Evolutionary conservation across 306 rosid species (phyloP).

Genomic region (Glycine tomentella): DNA sequence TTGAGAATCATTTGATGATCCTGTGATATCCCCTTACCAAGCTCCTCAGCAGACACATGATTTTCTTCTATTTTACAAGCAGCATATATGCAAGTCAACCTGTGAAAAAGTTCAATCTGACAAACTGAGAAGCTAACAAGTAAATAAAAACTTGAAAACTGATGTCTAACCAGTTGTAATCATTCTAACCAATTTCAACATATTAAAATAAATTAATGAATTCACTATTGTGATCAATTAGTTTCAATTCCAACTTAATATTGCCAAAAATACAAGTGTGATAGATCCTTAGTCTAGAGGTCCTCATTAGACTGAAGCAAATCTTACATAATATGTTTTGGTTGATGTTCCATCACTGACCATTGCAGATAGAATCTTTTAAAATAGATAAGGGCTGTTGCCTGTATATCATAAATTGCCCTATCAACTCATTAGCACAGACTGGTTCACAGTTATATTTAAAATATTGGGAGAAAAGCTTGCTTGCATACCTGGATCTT

Average conservation of each 20-base stretch:
- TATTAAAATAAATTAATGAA: constrained; percentile 30
- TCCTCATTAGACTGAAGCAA: constrained; percentile 30
- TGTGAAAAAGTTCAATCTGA: constrained; percentile 48
- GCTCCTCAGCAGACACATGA: constrained; percentile 99
- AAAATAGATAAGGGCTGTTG: constrained; percentile 91
- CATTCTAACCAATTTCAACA: constrained; percentile 15
- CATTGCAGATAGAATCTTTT: constrained; percentile 93
- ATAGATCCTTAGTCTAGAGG: constrained; percentile 27
- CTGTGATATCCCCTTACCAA: constrained; percentile 98
- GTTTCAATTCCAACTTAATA: constrained; percentile 33
- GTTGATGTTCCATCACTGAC: constrained; percentile 97
- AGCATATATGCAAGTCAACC: constrained; percentile 97
- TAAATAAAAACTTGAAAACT: constrained; percentile 17
- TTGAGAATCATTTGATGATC: constrained; percentile 99
- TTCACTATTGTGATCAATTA: constrained; percentile 33
- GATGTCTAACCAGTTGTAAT: background rate
- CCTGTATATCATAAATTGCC: constrained; percentile 65
- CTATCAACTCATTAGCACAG: constrained; percentile 7
- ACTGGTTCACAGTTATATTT: constrained; percentile 29
- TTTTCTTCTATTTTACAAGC: constrained; percentile 99
- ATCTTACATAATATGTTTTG: constrained; percentile 88
- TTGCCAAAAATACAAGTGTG: background rate
- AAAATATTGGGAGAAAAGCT: constrained; percentile 28
- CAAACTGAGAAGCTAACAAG: constrained; percentile 25
- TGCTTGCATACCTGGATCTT: constrained; percentile 76